Conservation (phyloP, 2,329 filamentous ascomycete genomes). For the Apiospora sp. region DNA sequence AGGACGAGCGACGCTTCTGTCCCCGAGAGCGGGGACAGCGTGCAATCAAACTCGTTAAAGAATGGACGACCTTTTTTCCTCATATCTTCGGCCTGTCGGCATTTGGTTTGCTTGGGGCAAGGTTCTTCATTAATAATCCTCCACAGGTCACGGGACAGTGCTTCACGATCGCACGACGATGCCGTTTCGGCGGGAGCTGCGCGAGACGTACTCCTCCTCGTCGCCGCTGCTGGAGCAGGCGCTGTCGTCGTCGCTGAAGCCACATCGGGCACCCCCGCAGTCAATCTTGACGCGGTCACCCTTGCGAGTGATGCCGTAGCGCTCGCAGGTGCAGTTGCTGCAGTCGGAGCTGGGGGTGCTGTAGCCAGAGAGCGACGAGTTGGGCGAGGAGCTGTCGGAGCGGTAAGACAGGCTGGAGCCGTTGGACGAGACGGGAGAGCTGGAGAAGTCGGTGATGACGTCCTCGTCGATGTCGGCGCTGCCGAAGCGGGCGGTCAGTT, state of each 20-base stretch:
- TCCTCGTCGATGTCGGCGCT: conserved; percentile 65
- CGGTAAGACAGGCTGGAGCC: conserved; percentile 76
- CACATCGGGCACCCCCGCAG: conserved; percentile 89
- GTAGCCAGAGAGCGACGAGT: conserved; percentile 77
- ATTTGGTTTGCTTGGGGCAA: conserved; percentile 34
- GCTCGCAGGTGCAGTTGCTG: conserved; percentile 88
- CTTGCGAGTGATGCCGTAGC: conserved; percentile 94
- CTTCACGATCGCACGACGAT: conserved; percentile 61
- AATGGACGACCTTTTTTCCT: conserved; percentile 41
- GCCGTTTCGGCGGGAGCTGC: conserved; percentile 68
- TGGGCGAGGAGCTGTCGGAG: conserved; percentile 77
- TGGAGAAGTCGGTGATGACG: conserved; percentile 61
- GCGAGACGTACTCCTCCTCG: conserved; percentile 64
- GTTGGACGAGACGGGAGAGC: conserved; percentile 69
- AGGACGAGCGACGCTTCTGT: conserved; percentile 37
- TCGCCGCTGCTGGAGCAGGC: conserved; percentile 75
- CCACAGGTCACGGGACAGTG: conserved; percentile 33
- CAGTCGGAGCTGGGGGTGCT: conserved; percentile 81
- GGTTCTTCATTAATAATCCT: conserved; percentile 27
- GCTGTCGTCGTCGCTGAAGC: conserved; percentile 75
- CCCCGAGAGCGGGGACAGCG: conserved; percentile 31
- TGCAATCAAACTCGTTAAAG: conserved; percentile 40
- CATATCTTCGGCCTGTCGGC: conserved; percentile 34
- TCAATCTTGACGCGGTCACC: conserved; percentile 95
- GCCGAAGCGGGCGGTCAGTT: conserved; percentile 79